These are phyloP conservation scores for Plasmodium inui DNA, from an alignment of 169 alveolate species.

Conservation along the genomic window DNA sequence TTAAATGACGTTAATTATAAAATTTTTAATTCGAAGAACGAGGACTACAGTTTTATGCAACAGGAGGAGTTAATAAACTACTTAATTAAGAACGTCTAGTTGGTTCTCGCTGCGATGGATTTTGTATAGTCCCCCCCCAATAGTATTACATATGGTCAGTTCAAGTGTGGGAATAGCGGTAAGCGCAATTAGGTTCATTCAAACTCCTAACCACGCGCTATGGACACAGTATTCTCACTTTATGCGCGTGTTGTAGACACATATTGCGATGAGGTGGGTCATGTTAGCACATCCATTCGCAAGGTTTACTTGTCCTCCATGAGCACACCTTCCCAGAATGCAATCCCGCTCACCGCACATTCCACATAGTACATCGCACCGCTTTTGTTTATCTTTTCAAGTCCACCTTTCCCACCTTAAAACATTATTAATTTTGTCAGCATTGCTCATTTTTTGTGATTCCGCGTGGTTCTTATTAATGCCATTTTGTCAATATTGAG, in stretches of 20 bases:
- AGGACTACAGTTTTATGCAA: slow-evolving; percentile 32
- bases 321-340: background rate
- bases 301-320: background rate
- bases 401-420: background rate
- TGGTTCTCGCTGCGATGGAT: background rate
- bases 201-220: background rate
- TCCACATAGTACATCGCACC: background rate
- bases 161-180: background rate
- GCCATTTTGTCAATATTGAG: background rate
- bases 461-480: background rate
- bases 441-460: background rate
- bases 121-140: background rate
- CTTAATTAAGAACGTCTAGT: slow-evolving; percentile 38
- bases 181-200: background rate
- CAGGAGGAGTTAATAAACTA: slow-evolving; percentile 59
- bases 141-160: background rate
- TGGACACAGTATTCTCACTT: too few relatives aligned
- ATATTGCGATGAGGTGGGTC: background rate
- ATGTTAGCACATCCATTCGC: background rate
- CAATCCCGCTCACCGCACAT: background rate
- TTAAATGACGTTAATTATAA: slow-evolving; percentile 47
- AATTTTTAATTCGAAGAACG: slow-evolving; percentile 33
- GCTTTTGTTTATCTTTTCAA: background rate
- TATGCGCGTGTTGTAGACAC: background rate
- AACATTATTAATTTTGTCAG: background rate